phyloP scores from a whole-genome alignment of 345 rosid species.

The Clausena lansium region DNA sequence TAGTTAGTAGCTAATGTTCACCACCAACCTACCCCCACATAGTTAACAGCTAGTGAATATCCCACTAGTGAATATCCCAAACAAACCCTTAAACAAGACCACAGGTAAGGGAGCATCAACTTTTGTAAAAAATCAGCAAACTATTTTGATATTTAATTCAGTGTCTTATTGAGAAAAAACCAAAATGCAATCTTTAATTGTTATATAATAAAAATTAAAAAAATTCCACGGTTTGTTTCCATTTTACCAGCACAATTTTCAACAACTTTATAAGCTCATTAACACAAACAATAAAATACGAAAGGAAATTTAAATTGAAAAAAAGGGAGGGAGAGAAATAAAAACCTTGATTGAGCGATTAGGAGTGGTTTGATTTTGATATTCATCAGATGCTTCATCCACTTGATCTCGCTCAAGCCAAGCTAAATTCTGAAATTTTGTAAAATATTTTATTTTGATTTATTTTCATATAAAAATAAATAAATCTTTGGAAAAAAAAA shows the following conservation, averaged over 20 bases:
- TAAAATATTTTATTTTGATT: too few relatives aligned
- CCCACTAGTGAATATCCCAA: not conserved
- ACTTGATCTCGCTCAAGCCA: conserved; percentile 40
- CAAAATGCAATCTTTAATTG: not conserved
- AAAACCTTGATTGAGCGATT: conserved; percentile 27
- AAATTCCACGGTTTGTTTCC: too few relatives aligned
- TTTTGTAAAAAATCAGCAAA: not conserved
- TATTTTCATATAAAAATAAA: too few relatives aligned
- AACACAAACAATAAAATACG: not conserved
- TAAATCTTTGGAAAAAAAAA: not conserved
- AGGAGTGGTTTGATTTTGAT: conserved; percentile 2
- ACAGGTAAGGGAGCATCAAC: too few relatives aligned
- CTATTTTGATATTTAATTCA: not conserved
- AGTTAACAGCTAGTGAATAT: too few relatives aligned
- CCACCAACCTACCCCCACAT: too few relatives aligned
- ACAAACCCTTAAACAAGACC: not conserved
- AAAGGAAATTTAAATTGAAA: not conserved
- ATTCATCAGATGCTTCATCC: conserved; percentile 17
- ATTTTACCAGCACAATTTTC: not conserved
- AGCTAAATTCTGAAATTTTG: conserved; percentile 35
- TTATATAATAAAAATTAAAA: too few relatives aligned
- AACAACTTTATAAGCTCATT: too few relatives aligned
- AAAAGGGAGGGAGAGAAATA: too few relatives aligned
- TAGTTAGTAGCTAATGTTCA: too few relatives aligned
- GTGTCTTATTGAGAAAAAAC: not conserved